These are phyloP conservation scores for Fusarium sp. DNA, from an alignment of 2,329 filamentous ascomycete species.

Conservation along the genomic window DNA sequence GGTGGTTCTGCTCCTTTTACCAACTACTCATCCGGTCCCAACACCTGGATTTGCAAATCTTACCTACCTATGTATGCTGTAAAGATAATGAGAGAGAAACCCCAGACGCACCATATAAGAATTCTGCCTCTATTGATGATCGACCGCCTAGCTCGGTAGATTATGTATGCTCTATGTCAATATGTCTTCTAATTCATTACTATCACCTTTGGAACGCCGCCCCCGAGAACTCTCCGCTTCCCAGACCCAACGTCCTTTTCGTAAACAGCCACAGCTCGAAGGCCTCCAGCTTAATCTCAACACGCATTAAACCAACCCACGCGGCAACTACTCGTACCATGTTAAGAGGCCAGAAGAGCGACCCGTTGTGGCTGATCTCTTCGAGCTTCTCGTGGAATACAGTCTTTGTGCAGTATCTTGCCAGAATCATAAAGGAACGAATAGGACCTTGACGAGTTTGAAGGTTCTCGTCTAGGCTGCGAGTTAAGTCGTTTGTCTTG, in stretches of 20 bases:
- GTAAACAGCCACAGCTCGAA: conserved; percentile 71
- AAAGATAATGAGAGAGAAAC: not conserved
- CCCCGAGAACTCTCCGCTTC: conserved; percentile 43
- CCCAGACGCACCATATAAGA: not conserved
- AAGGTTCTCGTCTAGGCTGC: conserved; percentile 90
- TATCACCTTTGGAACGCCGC: conserved; percentile 37
- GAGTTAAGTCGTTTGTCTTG: conserved; percentile 97
- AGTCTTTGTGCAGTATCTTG: conserved; percentile 73
- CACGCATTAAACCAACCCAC: conserved; percentile 67
- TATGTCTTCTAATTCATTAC: conserved; percentile 33
- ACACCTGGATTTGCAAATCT: not conserved
- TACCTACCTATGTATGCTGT: not conserved
- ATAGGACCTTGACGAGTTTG: conserved; percentile 77
- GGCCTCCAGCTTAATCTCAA: conserved; percentile 70
- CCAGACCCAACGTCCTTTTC: conserved; percentile 59
- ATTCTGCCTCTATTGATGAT: conserved; percentile 13
- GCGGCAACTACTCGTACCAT: conserved; percentile 64
- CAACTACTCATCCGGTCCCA: not conserved
- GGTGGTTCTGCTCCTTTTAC: not conserved
- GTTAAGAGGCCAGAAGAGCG: conserved; percentile 69
- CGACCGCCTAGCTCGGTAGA: not conserved
- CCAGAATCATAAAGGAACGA: conserved; percentile 74
- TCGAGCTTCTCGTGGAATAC: conserved; percentile 74
- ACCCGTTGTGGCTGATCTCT: conserved; percentile 62
- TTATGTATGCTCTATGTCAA: conserved; percentile 41